Evolutionary conservation across 2,329 filamentous ascomycete species (phyloP).

Genomic region (Elsinoe perseae): DNA sequence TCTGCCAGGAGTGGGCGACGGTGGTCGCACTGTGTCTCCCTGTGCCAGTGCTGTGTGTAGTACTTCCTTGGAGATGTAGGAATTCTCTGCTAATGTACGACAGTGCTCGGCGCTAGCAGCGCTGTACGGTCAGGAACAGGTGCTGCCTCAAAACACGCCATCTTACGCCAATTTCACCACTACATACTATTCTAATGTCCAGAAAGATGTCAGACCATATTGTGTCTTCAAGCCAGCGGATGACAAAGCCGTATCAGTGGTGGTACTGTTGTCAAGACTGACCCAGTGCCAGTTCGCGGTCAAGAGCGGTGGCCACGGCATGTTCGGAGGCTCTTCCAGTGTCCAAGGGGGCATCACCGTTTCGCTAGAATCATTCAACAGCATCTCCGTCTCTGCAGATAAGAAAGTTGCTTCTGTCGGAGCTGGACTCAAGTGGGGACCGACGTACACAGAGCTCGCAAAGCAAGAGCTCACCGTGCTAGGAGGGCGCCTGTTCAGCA

Average conservation of each 20-base stretch:
- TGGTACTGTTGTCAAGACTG: background rate
- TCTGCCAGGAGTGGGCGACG: background rate
- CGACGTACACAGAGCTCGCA: conserved; percentile 17
- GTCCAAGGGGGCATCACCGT: conserved; percentile 25
- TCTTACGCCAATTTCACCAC: background rate
- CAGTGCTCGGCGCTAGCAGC: conserved; percentile 1
- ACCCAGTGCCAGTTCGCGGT: conserved; percentile 23
- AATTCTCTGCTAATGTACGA: background rate
- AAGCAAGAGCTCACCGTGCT: conserved; percentile 50
- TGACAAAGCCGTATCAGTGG: background rate
- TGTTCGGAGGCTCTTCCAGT: conserved; percentile 22
- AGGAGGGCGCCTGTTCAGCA: conserved; percentile 56
- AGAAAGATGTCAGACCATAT: background rate
- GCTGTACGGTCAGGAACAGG: background rate
- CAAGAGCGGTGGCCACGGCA: conserved; percentile 25
- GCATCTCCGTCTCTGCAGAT: conserved; percentile 18
- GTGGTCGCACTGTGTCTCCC: background rate
- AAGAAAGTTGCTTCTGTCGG: conserved; percentile 19
- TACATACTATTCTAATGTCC: conserved; percentile 3
- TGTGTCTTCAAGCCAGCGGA: conserved; percentile 9
- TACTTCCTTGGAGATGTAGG: background rate
- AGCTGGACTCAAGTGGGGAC: conserved; percentile 18
- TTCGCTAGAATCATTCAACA: conserved; percentile 21
- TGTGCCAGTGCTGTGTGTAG: background rate
- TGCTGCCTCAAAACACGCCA: background rate